Base-by-base conservation (phyloP, 306 rosid genomes). In the Crataegus laevigata region DNA sequence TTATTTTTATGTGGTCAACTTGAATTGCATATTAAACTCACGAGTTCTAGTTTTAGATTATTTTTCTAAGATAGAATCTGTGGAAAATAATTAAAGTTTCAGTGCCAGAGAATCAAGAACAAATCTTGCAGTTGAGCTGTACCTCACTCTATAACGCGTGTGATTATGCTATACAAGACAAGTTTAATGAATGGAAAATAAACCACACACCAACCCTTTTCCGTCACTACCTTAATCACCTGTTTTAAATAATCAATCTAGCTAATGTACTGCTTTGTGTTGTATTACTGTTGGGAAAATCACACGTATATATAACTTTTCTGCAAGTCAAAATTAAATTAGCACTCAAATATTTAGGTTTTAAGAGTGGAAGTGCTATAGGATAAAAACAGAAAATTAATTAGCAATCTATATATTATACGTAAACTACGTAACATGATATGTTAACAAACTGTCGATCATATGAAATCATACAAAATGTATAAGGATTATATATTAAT, bases 101-200 rank as follows among this genome's bases (percentile, higher is more conserved):
- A 59, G 29, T 29, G 67, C n/a, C 42, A 29, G 17, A 62, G 69
- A 65, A 65, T 65, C 69, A 21, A 34, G 69, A 34, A 11, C 28
- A 19, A 34, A 65, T 65, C 79, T 67, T 68, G 74, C 67, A 36
- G 36, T 21, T 65, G 50, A 65, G 69, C 69, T 79, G 82, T 79
- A 40, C 38, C 19, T 54, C 77, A 79, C 82, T 66, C 59, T 13
- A 45, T 5, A 79, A 55, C 72, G 73, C 82, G 76, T 54, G 72
- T 43, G 58, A 76, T 76, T 36, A 76, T 32, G 42, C 19, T 52
- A 70, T 54, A 75, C 55, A 66, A 32, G 21, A 55, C 73, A 75
- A 36, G 14, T 8, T 29, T 65, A 22, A 30, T 13, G n/a, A 3
- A 30, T 19, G 66, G 58, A 54, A n/a, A 54, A 21, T 18, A 60